Conservation (phyloP, 1,284 basidiomycete genomes). For the Ceratobasidium sp. region DNA sequence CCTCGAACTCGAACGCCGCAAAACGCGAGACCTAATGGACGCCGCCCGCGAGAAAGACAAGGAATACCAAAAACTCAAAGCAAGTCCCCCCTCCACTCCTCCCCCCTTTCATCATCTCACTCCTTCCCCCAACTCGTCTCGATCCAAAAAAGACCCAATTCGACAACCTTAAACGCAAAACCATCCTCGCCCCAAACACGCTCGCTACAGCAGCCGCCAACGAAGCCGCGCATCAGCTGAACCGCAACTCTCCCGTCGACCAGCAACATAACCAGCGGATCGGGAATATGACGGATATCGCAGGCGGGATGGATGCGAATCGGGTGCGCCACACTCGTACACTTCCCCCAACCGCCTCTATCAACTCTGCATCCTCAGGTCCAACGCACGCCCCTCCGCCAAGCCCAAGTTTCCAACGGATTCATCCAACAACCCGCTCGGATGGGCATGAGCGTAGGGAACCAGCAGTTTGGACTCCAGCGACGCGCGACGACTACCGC, state of each 20-base stretch:
- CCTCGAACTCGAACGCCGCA: constrained; percentile 80
- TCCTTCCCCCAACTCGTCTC: neutral
- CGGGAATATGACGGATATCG: constrained; percentile 67
- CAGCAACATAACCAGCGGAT: neutral
- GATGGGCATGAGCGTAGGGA: constrained; percentile 8
- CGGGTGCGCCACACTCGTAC: constrained; percentile 61
- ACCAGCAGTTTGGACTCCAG: constrained; percentile 16
- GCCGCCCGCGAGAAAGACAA: constrained; percentile 79
- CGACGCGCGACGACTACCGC: constrained; percentile 3
- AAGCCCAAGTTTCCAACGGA: constrained; percentile 54
- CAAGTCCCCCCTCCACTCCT: constrained; percentile 51
- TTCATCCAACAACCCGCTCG: constrained; percentile 34
- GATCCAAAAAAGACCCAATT: constrained; percentile 65
- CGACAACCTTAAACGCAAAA: constrained; percentile 82
- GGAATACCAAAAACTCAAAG: constrained; percentile 88
- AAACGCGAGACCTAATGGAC: constrained; percentile 78
- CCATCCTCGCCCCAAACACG: constrained; percentile 64
- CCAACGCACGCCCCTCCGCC: constrained; percentile 76
- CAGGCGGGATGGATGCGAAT: constrained; percentile 76
- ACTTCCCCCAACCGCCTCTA: too few species aligned
- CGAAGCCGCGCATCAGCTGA: constrained; percentile 24
- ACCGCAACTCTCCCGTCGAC: constrained; percentile 12
- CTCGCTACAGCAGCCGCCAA: constrained; percentile 41
- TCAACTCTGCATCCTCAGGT: constrained; percentile 62
- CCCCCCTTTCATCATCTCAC: neutral